Evolutionary conservation across 305 asterid species (phyloP).

Genomic region (Fraxinus greggii): DNA sequence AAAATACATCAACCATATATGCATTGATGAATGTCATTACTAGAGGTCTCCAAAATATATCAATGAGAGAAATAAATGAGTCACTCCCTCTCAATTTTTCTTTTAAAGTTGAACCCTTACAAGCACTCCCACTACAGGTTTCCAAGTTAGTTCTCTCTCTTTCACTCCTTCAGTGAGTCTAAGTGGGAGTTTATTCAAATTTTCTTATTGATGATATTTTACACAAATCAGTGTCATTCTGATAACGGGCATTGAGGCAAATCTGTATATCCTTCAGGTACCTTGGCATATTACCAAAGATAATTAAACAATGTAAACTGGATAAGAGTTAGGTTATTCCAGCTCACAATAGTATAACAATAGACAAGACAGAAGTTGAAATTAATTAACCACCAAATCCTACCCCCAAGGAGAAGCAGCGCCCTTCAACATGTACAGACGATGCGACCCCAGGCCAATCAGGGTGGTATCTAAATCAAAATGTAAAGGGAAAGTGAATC

Average conservation of each 20-base stretch:
- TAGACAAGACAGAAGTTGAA: neutral
- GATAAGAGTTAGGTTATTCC: neutral
- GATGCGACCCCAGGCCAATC: neutral
- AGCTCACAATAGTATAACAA: neutral
- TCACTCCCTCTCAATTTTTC: neutral
- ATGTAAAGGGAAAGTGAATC: neutral
- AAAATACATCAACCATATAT: slow-evolving; percentile 13
- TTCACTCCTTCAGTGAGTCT: neutral
- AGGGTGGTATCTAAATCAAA: neutral
- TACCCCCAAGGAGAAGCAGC: neutral
- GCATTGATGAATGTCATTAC: slow-evolving; percentile 6
- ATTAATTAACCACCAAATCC: neutral
- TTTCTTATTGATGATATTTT: neutral
- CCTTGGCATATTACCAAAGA: neutral
- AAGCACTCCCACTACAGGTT: neutral
- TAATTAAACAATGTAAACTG: neutral
- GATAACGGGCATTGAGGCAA: neutral
- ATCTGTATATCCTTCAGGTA: neutral
- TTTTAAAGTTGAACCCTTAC: neutral
- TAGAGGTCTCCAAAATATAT: neutral
- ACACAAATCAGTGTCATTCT: slow-evolving; percentile 1
- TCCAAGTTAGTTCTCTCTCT: neutral
- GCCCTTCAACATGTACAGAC: neutral
- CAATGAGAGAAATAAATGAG: neutral
- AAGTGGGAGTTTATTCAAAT: neutral